phyloP scores from a whole-genome alignment of 169 alveolate species.

The Plasmodium blacklocki region DNA sequence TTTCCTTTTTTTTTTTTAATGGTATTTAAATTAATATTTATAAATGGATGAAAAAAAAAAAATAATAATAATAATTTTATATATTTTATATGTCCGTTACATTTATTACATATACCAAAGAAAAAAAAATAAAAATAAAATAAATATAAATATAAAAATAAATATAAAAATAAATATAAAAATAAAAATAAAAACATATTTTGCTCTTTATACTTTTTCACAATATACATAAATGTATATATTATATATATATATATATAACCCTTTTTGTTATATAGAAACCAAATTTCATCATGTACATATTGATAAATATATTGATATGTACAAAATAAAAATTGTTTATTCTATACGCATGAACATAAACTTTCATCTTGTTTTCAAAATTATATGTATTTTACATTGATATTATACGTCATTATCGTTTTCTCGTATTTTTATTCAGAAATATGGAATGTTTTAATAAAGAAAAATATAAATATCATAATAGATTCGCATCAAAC shows the following conservation, averaged over 20 bases:
- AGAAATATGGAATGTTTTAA: conserved; percentile 2
- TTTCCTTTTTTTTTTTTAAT: neutral
- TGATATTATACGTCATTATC: neutral
- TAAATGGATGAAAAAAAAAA: neutral
- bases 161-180: neutral
- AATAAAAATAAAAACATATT: neutral
- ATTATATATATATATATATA: conserved; percentile 7
- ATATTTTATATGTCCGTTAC: too few relatives aligned
- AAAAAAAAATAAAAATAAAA: too few relatives aligned
- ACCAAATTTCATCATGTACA: conserved; percentile 4
- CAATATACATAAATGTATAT: neutral
- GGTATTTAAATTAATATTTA: neutral
- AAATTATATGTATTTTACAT: conserved; percentile 8
- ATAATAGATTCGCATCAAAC: neutral
- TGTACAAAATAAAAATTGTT: neutral
- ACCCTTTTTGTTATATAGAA: neutral
- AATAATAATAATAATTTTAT: neutral
- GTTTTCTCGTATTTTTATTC: conserved; percentile 21
- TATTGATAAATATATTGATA: conserved; percentile 8
- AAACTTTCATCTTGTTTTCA: conserved; percentile 39
- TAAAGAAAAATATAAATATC: neutral
- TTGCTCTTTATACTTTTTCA: neutral
- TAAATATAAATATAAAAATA: too few relatives aligned
- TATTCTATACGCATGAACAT: too few relatives aligned
- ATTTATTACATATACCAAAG: too few relatives aligned